Evolutionary conservation across 768 basidiomycete species (phyloP).

Genomic region (Collybia sp.): DNA sequence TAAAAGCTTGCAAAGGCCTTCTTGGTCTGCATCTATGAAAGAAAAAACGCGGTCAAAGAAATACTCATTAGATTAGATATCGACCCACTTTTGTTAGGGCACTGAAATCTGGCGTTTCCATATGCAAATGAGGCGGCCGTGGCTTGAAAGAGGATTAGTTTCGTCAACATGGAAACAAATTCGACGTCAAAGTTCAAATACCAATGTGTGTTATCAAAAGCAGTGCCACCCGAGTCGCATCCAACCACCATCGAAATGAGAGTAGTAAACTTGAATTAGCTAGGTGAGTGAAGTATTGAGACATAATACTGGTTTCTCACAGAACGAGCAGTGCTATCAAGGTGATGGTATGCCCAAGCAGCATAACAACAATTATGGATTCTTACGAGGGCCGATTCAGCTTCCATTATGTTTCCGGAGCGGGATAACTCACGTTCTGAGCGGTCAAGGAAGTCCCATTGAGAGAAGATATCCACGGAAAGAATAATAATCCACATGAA

Average conservation of each 20-base stretch:
- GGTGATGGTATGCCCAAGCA: constrained; percentile 34
- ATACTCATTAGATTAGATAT: background rate
- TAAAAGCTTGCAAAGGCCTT: constrained; percentile 42
- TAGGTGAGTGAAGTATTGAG: constrained; percentile 2
- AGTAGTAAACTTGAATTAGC: constrained; percentile 32
- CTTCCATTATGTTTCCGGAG: background rate
- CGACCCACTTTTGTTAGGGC: constrained; percentile 35
- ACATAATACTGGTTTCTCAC: constrained; percentile 21
- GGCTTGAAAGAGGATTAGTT: constrained; percentile 22
- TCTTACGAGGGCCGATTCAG: constrained; percentile 19
- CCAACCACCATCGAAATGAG: constrained; percentile 48
- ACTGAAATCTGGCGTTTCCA: constrained; percentile 38
- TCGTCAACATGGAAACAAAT: background rate
- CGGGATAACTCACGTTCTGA: constrained; percentile 36
- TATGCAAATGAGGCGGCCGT: constrained; percentile 36
- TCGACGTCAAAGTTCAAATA: constrained; percentile 14
- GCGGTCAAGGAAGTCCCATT: constrained; percentile 39
- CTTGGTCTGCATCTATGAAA: constrained; percentile 30
- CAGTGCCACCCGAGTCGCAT: constrained; percentile 44
- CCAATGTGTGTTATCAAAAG: constrained; percentile 42
- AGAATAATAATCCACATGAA: constrained; percentile 46
- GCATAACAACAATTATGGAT: constrained; percentile 40
- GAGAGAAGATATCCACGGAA: constrained; percentile 37
- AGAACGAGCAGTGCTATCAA: constrained; percentile 36
- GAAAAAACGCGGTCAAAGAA: background rate